Conservation (phyloP, 2,329 filamentous ascomycete species). For the Fusarium chlamydosporum region DNA sequence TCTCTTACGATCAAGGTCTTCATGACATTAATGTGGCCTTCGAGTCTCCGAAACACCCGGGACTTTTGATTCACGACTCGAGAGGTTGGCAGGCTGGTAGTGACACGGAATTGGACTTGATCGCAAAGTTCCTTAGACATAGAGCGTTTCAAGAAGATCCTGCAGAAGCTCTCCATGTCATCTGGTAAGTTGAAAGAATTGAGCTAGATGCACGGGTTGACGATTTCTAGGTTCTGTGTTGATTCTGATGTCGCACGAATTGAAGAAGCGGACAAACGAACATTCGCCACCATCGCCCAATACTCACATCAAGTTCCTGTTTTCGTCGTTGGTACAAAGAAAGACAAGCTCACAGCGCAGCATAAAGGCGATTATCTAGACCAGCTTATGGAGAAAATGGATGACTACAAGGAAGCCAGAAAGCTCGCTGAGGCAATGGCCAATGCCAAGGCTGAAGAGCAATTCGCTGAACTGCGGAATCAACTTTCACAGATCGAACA, state of each 20-base stretch:
- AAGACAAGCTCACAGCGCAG: conserved; percentile 47
- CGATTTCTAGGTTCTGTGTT: conserved; percentile 42
- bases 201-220: rapidly evolving
- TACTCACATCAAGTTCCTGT: conserved; percentile 49
- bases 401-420: conserved; percentile 47
- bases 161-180: conserved; percentile 46
- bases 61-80: conserved; percentile 47
- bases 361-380: conserved; percentile 41
- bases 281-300: conserved; percentile 48
- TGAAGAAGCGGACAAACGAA: conserved; percentile 49
- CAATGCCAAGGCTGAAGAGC: conserved; percentile 41
- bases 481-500: conserved; percentile 48
- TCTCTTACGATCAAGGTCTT: conserved; percentile 46
- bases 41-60: conserved; percentile 47
- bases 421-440: conserved; percentile 43
- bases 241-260: conserved; percentile 48
- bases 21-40: conserved; percentile 50
- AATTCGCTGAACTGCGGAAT: conserved; percentile 44
- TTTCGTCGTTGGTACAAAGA: conserved; percentile 49
- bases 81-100: conserved; percentile 49
- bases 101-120: conserved; percentile 45
- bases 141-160: conserved; percentile 48
- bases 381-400: conserved; percentile 48
- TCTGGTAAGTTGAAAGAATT: conserved; percentile 14
- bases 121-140: conserved; percentile 49